Percentiles rank a stretch among this genome's conserved stretches.
phyloP scores from a whole-genome alignment of 2,329 filamentous ascomycete species.

The Hyphodiscus sp. region DNA sequence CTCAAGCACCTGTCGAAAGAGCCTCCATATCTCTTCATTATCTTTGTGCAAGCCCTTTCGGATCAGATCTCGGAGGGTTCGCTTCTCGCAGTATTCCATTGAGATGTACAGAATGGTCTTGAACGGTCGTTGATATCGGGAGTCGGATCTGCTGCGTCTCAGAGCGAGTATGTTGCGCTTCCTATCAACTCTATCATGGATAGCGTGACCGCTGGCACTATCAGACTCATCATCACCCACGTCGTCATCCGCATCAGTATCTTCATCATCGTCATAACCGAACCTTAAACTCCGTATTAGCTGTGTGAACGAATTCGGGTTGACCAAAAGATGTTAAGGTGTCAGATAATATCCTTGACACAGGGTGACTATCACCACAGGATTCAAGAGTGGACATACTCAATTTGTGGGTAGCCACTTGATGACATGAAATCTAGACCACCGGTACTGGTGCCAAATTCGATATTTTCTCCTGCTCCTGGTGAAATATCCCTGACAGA shows the following conservation, averaged over 20 bases:
- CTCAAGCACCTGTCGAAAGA: constrained; percentile 87
- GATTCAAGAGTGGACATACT: constrained; percentile 29
- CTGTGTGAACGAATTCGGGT: not conserved
- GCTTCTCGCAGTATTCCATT: constrained; percentile 96
- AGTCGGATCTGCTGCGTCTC: constrained; percentile 25
- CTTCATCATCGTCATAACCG: constrained; percentile 46
- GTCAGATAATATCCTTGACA: not conserved
- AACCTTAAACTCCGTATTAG: constrained; percentile 37
- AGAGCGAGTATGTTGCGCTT: constrained; percentile 16
- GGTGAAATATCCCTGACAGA: constrained; percentile 23
- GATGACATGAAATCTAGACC: constrained; percentile 93
- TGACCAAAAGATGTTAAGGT: not conserved
- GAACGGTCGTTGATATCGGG: constrained; percentile 43
- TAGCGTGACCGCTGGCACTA: constrained; percentile 39
- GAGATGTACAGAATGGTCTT: constrained; percentile 87
- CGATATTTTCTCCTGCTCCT: constrained; percentile 21
- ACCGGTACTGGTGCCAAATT: constrained; percentile 52
- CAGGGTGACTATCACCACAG: not conserved
- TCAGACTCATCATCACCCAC: constrained; percentile 38
- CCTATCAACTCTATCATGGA: constrained; percentile 10
- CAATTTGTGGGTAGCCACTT: constrained; percentile 67
- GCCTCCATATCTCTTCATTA: constrained; percentile 74
- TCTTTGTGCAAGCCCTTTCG: constrained; percentile 67
- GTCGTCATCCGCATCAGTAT: constrained; percentile 38
- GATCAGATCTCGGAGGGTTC: constrained; percentile 81